Conservation (phyloP, 2,329 filamentous ascomycete species). For the Endoconidiophora laricicola region DNA sequence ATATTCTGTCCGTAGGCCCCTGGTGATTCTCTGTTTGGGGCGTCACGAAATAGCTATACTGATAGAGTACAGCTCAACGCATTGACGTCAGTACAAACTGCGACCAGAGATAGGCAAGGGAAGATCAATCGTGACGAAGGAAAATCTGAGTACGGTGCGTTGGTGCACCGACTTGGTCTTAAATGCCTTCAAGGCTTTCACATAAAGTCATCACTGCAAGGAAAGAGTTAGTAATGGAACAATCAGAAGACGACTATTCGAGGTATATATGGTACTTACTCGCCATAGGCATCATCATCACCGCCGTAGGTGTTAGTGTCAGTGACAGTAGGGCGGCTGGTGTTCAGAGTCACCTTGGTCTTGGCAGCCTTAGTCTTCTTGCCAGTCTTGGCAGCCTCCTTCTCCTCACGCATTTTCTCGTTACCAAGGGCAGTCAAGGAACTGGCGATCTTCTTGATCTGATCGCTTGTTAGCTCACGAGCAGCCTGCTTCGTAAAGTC, state of each 20-base stretch:
- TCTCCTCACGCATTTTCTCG: conserved; percentile 98
- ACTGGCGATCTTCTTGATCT: conserved; percentile 92
- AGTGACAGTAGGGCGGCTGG: conserved; percentile 40
- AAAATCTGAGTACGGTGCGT: not conserved
- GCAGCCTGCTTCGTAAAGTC: conserved; percentile 78
- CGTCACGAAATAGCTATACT: too few relatives aligned
- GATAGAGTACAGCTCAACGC: too few relatives aligned
- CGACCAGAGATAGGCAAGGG: too few relatives aligned
- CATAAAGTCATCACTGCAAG: conserved; percentile 15
- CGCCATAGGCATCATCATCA: conserved; percentile 56
- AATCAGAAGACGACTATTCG: not conserved
- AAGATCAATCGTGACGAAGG: not conserved
- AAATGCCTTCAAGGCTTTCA: conserved; percentile 7
- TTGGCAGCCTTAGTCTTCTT: conserved; percentile 97
- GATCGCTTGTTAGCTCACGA: conserved; percentile 75
- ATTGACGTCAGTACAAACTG: too few relatives aligned
- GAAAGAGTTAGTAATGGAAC: conserved; percentile 1
- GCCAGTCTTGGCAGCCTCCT: conserved; percentile 76
- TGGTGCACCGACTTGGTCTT: not conserved
- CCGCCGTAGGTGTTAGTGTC: conserved; percentile 55
- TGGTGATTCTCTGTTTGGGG: too few relatives aligned
- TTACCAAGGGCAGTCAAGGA: conserved; percentile 79
- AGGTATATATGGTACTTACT: conserved; percentile 39
- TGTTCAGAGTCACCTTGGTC: conserved; percentile 73
- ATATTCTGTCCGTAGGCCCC: too few relatives aligned